Conservation (phyloP, 2,329 filamentous ascomycete species). For the Phialophora expanda region DNA sequence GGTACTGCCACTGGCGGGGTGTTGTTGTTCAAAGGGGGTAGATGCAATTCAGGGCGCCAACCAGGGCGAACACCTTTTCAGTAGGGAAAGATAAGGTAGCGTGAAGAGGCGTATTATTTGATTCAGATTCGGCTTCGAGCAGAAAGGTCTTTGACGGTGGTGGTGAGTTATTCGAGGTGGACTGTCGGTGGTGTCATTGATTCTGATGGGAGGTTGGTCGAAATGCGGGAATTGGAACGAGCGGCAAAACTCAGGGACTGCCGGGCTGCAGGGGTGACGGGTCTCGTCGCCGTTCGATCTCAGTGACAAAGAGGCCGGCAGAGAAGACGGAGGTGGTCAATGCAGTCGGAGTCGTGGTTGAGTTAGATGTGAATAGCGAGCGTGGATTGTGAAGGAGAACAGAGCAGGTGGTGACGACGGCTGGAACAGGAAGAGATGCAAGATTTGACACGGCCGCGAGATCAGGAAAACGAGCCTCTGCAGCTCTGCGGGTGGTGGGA, state of each 20-base stretch:
- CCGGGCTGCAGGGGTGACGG: slow-evolving; percentile 20
- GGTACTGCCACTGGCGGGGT: slow-evolving; percentile 18
- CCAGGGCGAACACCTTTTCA: slow-evolving; percentile 28
- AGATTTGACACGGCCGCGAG: slow-evolving; percentile 25
- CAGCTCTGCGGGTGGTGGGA: not conserved
- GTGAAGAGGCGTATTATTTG: slow-evolving; percentile 7
- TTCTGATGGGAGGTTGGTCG: slow-evolving; percentile 20
- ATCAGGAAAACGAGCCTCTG: slow-evolving; percentile 2
- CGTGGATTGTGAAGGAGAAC: slow-evolving; percentile 9
- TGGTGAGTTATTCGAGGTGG: slow-evolving; percentile 22
- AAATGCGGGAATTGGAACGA: slow-evolving; percentile 29
- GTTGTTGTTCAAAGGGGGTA: slow-evolving; percentile 14
- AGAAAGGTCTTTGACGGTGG: slow-evolving; percentile 2
- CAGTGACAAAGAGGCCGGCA: slow-evolving; percentile 29
- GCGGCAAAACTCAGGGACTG: slow-evolving; percentile 24
- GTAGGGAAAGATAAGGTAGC: slow-evolving; percentile 6
- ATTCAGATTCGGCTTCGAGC: not conserved
- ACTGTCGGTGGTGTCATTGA: slow-evolving; percentile 33
- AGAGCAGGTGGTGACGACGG: slow-evolving; percentile 28
- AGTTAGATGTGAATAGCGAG: slow-evolving; percentile 27
- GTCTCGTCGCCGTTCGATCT: slow-evolving; percentile 12
- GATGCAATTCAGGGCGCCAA: slow-evolving; percentile 27
- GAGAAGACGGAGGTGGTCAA: not conserved
- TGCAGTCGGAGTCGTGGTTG: slow-evolving; percentile 17
- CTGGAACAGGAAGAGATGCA: slow-evolving; percentile 35